Conservation (phyloP, 75 land plant genomes). For the Gnetum montanum region DNA sequence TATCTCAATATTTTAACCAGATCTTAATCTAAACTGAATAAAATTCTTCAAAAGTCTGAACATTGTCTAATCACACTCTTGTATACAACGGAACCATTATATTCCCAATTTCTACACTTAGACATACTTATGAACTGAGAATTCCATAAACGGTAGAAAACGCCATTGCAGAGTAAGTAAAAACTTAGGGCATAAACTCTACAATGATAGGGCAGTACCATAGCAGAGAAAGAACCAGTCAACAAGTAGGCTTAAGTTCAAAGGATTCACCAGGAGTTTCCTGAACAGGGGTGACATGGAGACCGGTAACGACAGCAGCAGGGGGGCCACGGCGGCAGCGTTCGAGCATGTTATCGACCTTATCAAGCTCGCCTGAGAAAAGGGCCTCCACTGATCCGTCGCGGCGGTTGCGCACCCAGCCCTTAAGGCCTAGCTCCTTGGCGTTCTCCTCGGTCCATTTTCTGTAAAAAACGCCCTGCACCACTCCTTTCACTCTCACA, state of each 20-base stretch:
- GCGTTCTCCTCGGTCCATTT: slow-evolving; percentile 85
- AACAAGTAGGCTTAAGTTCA: slow-evolving; percentile 35
- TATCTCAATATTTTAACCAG: no score
- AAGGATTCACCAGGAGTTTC: slow-evolving; percentile 33
- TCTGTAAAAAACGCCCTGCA: slow-evolving; percentile 90
- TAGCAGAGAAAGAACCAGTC: no score
- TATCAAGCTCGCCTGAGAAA: slow-evolving; percentile 53
- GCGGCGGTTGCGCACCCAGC: slow-evolving; percentile 81
- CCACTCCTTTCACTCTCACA: slow-evolving; percentile 59
- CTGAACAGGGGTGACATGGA: slow-evolving; percentile 37
- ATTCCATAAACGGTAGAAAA: no score
- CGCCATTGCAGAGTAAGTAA: no score
- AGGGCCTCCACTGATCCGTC: slow-evolving; percentile 94
- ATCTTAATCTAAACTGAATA: no score
- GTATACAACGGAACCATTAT: no score
- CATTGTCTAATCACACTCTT: no score
- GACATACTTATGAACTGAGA: no score
- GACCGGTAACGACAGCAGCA: slow-evolving; percentile 52
- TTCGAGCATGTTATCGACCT: slow-evolving; percentile 61
- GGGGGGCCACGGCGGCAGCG: slow-evolving; percentile 52
- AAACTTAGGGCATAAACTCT: no score
- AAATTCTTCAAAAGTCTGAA: no score
- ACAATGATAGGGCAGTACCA: no score
- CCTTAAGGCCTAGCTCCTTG: slow-evolving; percentile 46
- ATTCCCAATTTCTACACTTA: no score